Evolutionary conservation across 306 rosid species (phyloP).

Genomic region (Vigna unguiculata): DNA sequence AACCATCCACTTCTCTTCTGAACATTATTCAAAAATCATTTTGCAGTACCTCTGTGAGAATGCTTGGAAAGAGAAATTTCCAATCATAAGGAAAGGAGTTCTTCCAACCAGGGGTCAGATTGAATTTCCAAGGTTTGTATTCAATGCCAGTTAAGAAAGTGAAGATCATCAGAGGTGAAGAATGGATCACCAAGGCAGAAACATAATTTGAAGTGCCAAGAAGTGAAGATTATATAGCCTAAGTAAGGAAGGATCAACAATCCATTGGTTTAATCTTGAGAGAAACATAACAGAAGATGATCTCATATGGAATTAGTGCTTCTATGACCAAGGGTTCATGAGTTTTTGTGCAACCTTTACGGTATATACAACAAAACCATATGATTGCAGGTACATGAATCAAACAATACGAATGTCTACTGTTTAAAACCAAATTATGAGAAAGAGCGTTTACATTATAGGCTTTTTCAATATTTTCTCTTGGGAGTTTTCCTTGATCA

Average conservation of each 20-base stretch:
- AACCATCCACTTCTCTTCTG: background rate
- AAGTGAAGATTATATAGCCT: constrained; percentile 2
- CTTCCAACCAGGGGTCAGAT: background rate
- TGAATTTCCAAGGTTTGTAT: background rate
- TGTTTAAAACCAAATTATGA: background rate
- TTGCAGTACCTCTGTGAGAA: background rate
- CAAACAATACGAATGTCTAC: background rate
- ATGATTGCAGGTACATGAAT: background rate
- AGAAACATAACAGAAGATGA: background rate
- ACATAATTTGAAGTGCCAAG: background rate
- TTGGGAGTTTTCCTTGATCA: background rate
- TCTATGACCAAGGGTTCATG: constrained; percentile 1
- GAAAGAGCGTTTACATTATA: background rate
- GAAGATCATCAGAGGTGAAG: background rate
- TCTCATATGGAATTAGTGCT: background rate
- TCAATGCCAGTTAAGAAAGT: constrained; percentile 16
- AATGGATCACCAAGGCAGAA: background rate
- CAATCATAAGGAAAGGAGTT: background rate
- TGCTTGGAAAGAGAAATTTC: constrained; percentile 3
- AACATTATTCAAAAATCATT: background rate
- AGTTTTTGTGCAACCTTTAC: background rate
- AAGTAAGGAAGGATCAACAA: background rate
- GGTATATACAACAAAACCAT: background rate
- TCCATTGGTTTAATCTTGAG: background rate
- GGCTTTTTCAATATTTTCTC: background rate